A percentile compares a stretch with the other conserved stretches of the same genome.
phyloP scores from a whole-genome alignment of 2,329 filamentous ascomycete genomes.

The Fusarium continuum region DNA sequence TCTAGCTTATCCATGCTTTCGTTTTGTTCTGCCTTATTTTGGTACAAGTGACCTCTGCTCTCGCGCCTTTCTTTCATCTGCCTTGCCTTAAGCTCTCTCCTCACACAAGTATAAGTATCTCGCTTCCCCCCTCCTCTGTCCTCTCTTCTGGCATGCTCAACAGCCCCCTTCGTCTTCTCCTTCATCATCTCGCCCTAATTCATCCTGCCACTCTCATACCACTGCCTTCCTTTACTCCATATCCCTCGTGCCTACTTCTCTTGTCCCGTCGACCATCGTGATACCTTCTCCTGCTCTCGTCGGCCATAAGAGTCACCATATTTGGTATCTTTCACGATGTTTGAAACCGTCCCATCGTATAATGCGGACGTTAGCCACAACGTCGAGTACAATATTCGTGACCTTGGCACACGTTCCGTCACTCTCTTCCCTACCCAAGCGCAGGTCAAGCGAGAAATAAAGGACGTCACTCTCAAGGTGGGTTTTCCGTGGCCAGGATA shows the following conservation, averaged over 20 bases:
- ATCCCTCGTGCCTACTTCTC: neutral
- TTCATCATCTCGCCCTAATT: neutral
- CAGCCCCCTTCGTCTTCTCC: neutral
- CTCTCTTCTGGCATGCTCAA: conserved; percentile 16
- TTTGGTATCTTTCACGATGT: neutral
- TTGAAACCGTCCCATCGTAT: neutral
- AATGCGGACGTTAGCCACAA: conserved; percentile 53
- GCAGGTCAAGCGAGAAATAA: conserved; percentile 68
- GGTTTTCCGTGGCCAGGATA: neutral
- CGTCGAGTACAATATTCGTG: conserved; percentile 63
- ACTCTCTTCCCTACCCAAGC: conserved; percentile 70
- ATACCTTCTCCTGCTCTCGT: neutral
- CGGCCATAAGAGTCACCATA: neutral
- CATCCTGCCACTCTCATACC: neutral
- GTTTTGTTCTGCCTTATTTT: conserved; percentile 5
- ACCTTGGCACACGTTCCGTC: conserved; percentile 68
- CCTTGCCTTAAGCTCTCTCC: conserved; percentile 1
- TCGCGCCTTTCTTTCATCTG: too few species aligned
- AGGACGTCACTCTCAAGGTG: conserved; percentile 54
- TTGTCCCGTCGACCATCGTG: neutral
- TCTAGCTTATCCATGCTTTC: neutral
- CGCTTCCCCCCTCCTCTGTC: conserved; percentile 15
- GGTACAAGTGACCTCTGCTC: conserved; percentile 14
- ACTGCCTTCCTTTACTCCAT: neutral
- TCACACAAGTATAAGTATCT: conserved; percentile 41